phyloP scores from a whole-genome alignment of 495 filamentous ascomycete genomes.

The Penicillium herquei region DNA sequence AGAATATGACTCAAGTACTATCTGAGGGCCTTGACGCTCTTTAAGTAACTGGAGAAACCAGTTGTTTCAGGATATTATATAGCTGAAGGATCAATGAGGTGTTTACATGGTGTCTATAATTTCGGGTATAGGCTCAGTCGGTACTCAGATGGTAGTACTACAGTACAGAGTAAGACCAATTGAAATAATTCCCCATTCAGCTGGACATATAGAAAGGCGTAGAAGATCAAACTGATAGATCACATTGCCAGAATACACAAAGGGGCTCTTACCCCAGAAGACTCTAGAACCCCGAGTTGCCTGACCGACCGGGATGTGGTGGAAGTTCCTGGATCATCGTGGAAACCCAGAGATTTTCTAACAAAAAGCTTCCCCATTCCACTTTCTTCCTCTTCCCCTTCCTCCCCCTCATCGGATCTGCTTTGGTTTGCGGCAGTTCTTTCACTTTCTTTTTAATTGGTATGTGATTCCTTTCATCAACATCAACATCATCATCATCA shows the following conservation, averaged over 20 bases:
- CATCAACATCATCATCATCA: conserved; percentile 3
- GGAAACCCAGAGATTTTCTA: conserved; percentile 40
- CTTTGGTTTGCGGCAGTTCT: conserved; percentile 24
- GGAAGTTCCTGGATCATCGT: conserved; percentile 50
- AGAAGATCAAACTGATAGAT: neutral
- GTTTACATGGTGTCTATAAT: too few relatives aligned
- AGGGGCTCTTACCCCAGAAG: conserved; percentile 13
- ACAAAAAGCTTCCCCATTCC: conserved; percentile 30
- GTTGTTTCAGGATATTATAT: neutral
- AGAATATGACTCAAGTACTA: neutral
- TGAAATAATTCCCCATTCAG: too few relatives aligned
- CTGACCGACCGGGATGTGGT: conserved; percentile 26
- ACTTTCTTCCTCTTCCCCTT: conserved; percentile 19
- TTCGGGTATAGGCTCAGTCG: too few relatives aligned
- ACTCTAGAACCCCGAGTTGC: conserved; percentile 31
- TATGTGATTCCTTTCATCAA: conserved; percentile 5
- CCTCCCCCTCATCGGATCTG: conserved; percentile 10
- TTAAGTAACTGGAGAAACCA: too few relatives aligned
- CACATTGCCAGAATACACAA: neutral
- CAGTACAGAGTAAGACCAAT: too few relatives aligned
- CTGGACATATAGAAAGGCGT: neutral
- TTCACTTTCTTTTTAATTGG: conserved; percentile 13
- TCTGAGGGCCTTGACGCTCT: too few relatives aligned
- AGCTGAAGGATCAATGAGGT: neutral
- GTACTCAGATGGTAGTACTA: too few relatives aligned